These are phyloP conservation scores for Theobroma grandiflorum DNA, from an alignment of 441 rosid genomes.

Conservation along the genomic window DNA sequence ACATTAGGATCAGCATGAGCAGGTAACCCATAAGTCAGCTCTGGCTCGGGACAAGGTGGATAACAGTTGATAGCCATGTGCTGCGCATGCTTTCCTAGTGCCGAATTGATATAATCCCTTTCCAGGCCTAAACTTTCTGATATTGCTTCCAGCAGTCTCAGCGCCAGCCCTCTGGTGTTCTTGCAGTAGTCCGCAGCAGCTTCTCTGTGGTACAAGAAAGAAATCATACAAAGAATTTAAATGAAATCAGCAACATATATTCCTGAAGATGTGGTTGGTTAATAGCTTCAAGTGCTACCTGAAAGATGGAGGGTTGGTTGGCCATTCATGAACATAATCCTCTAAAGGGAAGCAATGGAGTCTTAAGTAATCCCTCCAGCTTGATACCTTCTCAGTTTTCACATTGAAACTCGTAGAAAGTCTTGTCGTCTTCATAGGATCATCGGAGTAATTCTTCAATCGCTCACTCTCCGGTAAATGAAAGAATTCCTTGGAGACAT, in stretches of 20 bases:
- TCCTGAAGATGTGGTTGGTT: not conserved
- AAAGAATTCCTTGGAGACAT: slow-evolving; percentile 48
- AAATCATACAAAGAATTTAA: not conserved
- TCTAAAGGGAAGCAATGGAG: slow-evolving; percentile 59
- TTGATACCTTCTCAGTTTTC: slow-evolving; percentile 49
- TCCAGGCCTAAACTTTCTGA: slow-evolving; percentile 60
- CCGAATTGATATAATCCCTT: slow-evolving; percentile 37
- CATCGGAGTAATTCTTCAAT: slow-evolving; percentile 52
- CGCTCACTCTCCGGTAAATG: slow-evolving; percentile 53
- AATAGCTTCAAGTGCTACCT: slow-evolving; percentile 29
- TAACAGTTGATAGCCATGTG: slow-evolving; percentile 66
- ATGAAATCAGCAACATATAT: not conserved
- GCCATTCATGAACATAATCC: slow-evolving; percentile 52
- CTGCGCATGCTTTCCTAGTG: slow-evolving; percentile 54
- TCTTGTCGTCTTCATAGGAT: slow-evolving; percentile 47
- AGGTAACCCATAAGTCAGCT: slow-evolving; percentile 56
- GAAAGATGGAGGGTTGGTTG: slow-evolving; percentile 54
- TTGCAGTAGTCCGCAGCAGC: slow-evolving; percentile 49
- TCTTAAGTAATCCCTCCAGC: slow-evolving; percentile 62
- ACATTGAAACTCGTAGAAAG: slow-evolving; percentile 55
- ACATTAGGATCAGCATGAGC: slow-evolving; percentile 55
- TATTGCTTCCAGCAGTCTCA: slow-evolving; percentile 53
- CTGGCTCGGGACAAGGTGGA: slow-evolving; percentile 63
- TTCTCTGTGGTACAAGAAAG: slow-evolving; percentile 33
- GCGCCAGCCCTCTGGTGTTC: slow-evolving; percentile 40